A percentile compares a stretch with the other conserved stretches of the same genome.
Evolutionary conservation across 768 basidiomycete genomes (phyloP).

Genomic region (Pleurotus salmoneostramineus): DNA sequence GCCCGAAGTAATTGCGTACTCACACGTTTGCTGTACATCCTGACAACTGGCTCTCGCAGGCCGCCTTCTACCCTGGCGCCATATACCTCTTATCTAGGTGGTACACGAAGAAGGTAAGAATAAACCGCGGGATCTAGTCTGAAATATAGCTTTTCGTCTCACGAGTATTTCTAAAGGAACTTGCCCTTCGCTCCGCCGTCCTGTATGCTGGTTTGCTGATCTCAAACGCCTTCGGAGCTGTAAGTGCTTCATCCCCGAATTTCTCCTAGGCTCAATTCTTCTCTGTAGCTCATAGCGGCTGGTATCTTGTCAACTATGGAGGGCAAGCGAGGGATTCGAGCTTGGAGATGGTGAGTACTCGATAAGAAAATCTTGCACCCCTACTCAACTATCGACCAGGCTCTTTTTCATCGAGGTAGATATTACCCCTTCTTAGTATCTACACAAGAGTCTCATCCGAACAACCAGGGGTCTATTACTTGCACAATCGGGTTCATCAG

Average conservation of each 20-base stretch:
- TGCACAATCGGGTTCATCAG: slow-evolving; percentile 51
- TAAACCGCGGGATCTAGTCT: background rate
- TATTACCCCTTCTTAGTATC: background rate
- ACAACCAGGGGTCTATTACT: slow-evolving; percentile 54
- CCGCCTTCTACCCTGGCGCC: slow-evolving; percentile 64
- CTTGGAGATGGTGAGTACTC: slow-evolving; percentile 62
- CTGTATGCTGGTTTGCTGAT: slow-evolving; percentile 57
- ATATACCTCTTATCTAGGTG: slow-evolving; percentile 45
- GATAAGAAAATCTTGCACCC: background rate
- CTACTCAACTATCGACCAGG: slow-evolving; percentile 28
- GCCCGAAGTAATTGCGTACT: slow-evolving; percentile 38
- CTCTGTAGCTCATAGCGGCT: slow-evolving; percentile 60
- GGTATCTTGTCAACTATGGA: slow-evolving; percentile 71
- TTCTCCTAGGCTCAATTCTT: background rate
- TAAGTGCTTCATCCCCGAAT: slow-evolving; percentile 22
- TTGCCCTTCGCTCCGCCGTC: slow-evolving; percentile 61
- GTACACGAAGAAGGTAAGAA: slow-evolving; percentile 51
- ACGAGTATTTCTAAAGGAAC: slow-evolving; percentile 34
- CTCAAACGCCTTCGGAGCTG: slow-evolving; percentile 66
- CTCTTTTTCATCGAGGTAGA: slow-evolving; percentile 66
- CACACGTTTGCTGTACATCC: background rate
- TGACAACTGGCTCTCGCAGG: slow-evolving; percentile 19
- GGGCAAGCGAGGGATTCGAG: slow-evolving; percentile 58
- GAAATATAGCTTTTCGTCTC: no score
- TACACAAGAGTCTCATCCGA: background rate